phyloP scores from a whole-genome alignment of 208 protist genomes.

The Leishmania major region DNA sequence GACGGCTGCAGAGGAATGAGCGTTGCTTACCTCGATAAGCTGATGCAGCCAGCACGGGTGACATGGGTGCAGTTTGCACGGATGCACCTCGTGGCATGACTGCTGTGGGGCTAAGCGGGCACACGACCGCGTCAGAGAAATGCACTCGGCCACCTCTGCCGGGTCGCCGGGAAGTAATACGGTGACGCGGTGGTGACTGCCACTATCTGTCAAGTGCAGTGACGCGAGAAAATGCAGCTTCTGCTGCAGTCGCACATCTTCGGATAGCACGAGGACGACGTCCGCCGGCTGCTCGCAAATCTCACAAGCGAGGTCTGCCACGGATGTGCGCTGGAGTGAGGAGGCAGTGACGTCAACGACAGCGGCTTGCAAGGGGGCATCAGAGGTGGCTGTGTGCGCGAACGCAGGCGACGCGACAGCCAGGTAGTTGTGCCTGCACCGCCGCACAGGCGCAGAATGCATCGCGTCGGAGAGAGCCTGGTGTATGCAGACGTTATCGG shows the following conservation, averaged over 20 bases:
- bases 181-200: conserved; percentile 24
- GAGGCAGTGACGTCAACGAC: conserved; percentile 21
- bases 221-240: conserved; percentile 34
- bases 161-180: conserved; percentile 27
- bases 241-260: conserved; percentile 9
- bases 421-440: conserved; percentile 14
- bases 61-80: not conserved
- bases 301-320: conserved; percentile 27
- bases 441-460: conserved; percentile 13
- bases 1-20: not conserved
- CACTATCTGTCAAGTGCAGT: conserved; percentile 25
- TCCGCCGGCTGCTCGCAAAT: conserved; percentile 31
- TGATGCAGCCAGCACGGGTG: conserved; percentile 25
- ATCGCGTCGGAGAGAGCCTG: not conserved
- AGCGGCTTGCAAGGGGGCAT: not conserved
- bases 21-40: conserved; percentile 24
- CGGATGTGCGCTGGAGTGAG: conserved; percentile 18
- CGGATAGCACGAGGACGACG: conserved; percentile 21
- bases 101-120: conserved; percentile 8
- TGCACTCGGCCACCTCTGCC: conserved; percentile 25
- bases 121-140: conserved; percentile 21
- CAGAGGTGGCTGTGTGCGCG: not conserved
- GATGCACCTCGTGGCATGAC: not conserved
- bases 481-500: not conserved
- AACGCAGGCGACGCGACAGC: not conserved